Percentiles rank a stretch among this genome's conserved stretches.
Conservation (phyloP, 805 yeast species). For the Metschnikowia baotianmanensis region DNA sequence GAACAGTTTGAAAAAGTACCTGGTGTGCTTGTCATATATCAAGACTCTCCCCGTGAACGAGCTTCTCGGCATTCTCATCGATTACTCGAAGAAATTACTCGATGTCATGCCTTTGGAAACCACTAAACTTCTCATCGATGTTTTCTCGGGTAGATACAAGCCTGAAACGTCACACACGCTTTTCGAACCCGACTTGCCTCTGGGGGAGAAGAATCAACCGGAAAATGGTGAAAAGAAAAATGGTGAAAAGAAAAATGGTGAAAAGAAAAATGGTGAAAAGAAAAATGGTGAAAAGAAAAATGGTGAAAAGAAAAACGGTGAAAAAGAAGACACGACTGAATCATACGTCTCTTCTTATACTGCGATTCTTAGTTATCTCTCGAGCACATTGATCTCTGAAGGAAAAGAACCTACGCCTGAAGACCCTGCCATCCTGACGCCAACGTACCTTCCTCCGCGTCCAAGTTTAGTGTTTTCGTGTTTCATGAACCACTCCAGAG, state of each 20-base stretch:
- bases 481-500: constrained; percentile 80
- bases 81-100: constrained; percentile 62
- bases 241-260: constrained; percentile 2
- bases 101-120: constrained; percentile 75
- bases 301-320: constrained; percentile 6
- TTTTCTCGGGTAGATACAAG: constrained; percentile 81
- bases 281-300: constrained; percentile 1
- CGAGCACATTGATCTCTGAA: constrained; percentile 8
- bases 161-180: constrained; percentile 32
- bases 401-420: constrained; percentile 1
- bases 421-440: constrained; percentile 21
- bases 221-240: not conserved
- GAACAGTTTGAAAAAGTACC: constrained; percentile 59
- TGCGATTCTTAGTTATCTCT: constrained; percentile 18
- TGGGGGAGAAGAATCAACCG: too few relatives aligned
- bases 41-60: constrained; percentile 73
- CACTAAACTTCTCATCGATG: constrained; percentile 75
- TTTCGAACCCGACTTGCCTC: constrained; percentile 2
- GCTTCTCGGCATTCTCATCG: constrained; percentile 64
- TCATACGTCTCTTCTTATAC: constrained; percentile 15
- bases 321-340: constrained; percentile 6
- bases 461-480: constrained; percentile 86
- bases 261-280: constrained; percentile 12
- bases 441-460: constrained; percentile 87
- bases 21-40: constrained; percentile 61